Conservation (phyloP, 176 grass and related monocot species). For the Poa annua region DNA sequence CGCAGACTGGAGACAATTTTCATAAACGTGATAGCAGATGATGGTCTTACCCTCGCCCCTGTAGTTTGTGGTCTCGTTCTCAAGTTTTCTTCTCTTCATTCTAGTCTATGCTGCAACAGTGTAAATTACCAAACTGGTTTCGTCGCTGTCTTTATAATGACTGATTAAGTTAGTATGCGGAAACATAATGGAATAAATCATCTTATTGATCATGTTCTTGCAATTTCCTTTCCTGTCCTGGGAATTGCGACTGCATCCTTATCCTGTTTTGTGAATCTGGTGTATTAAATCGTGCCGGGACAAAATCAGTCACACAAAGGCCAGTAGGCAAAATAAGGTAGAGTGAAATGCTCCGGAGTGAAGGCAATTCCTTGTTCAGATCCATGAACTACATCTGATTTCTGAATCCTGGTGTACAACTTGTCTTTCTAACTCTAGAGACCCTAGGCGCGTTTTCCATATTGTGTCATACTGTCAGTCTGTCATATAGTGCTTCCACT, state of each 20-base stretch:
- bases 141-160: conserved; percentile 44
- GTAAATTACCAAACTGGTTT: conserved; percentile 58
- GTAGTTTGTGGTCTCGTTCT: conserved; percentile 40
- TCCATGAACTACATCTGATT: background rate
- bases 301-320: background rate
- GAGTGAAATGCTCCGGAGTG: background rate
- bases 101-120: conserved; percentile 46
- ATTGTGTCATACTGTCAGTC: too few relatives aligned
- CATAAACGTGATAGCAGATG: conserved; percentile 34
- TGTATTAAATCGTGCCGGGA: background rate
- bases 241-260: background rate
- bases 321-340: background rate
- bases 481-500: background rate
- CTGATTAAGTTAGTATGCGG: conserved; percentile 46
- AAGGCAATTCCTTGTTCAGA: background rate
- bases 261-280: background rate
- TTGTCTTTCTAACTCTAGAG: background rate
- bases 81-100: conserved; percentile 43
- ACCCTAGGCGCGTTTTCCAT: background rate
- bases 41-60: conserved; percentile 30
- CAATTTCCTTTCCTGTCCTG: background rate
- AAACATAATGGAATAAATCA: conserved; percentile 67
- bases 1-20: conserved; percentile 27
- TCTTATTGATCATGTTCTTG: conserved; percentile 40
- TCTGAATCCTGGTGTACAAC: background rate